Base-by-base conservation (phyloP, 129 eudicot species). In the Lactuca sativa region DNA sequence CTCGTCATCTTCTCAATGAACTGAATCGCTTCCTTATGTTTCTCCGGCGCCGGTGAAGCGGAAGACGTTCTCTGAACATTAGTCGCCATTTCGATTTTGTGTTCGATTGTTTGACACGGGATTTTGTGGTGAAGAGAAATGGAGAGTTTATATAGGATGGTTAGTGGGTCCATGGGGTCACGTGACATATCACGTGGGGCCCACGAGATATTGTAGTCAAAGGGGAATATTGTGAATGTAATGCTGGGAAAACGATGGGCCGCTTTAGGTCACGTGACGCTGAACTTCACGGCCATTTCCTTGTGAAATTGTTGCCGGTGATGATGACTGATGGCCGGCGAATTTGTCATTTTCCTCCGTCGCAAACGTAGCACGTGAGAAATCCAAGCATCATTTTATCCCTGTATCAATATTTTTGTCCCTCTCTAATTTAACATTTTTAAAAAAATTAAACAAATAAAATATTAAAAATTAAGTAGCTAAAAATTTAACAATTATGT, bases 1-100 rank as follows among this genome's bases (percentile, higher is more conserved):
- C 80, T 70, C 7, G 91, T 90, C 86, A 84, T 83, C 66, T 90
- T 86, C 66, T 90, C 97, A 4, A 90, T 90, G 80, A 90, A 86
- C 40, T 65, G 74, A 7, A 90, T 77, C 4, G 85, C 93, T 56
- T 81, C 82, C 14, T 86, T 88, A 62, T 86, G 84, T 38, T 90
- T 90, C 62, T 86, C 90, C 31, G 82, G 73, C 17, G 78, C 87
- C 49, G 82, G 83, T 30, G 86, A 83, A 13, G 76, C 81, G 43
- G 67, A 18, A 3, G 89, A 84, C 4, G 86, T 62, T 41, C 75
- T 9, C 11, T 8, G 36, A 7, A 77, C 79, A 64, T 82, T 85
- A 2, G 77, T 89, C 0, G 88, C 93, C 96, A 90, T 89, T 64
- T 7, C 2, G 38, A 55, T 33, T 3, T 34, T 17, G 32, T 16